A percentile compares a stretch with the other conserved stretches of the same genome.
These are phyloP conservation scores for Neobulgaria alba DNA, from an alignment of 2,329 filamentous ascomycete species.

Conservation along the genomic window DNA sequence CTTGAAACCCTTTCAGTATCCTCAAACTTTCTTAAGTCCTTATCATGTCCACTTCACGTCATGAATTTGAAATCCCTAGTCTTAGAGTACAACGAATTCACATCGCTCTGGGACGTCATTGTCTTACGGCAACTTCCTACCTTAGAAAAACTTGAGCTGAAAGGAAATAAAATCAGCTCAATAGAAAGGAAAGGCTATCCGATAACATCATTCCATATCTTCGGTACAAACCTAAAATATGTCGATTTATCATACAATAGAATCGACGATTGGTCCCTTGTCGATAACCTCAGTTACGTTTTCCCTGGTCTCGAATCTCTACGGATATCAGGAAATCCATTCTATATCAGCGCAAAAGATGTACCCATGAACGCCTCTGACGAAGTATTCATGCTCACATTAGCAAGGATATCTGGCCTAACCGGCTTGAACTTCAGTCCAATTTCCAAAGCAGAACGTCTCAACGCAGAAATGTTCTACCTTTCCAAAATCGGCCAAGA, in stretches of 20 bases:
- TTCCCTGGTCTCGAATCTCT: conserved; percentile 70
- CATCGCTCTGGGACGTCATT: conserved; percentile 46
- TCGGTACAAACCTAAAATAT: conserved; percentile 33
- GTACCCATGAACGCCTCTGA: background rate
- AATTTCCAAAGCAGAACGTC: conserved; percentile 65
- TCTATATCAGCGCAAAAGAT: conserved; percentile 46
- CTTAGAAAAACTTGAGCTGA: conserved; percentile 59
- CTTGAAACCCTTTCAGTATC: conserved; percentile 44
- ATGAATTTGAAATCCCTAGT: conserved; percentile 48
- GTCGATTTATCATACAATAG: conserved; percentile 68
- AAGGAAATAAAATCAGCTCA: conserved; percentile 69
- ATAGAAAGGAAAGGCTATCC: background rate
- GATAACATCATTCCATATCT: conserved; percentile 9
- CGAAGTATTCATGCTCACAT: conserved; percentile 65
- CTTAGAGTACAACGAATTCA: conserved; percentile 66
- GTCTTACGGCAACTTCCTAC: conserved; percentile 42
- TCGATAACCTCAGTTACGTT: conserved; percentile 56
- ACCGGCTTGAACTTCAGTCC: conserved; percentile 63
- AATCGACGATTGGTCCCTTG: conserved; percentile 61
- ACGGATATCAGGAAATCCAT: conserved; percentile 76
- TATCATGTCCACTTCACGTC: conserved; percentile 23
- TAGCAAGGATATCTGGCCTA: conserved; percentile 64
- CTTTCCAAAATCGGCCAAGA: conserved; percentile 74
- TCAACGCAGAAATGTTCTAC: conserved; percentile 91
- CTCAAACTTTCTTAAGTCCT: conserved; percentile 44